phyloP scores from a whole-genome alignment of 192 early-diverging fungal species.

The Linnemannia hyalina region DNA sequence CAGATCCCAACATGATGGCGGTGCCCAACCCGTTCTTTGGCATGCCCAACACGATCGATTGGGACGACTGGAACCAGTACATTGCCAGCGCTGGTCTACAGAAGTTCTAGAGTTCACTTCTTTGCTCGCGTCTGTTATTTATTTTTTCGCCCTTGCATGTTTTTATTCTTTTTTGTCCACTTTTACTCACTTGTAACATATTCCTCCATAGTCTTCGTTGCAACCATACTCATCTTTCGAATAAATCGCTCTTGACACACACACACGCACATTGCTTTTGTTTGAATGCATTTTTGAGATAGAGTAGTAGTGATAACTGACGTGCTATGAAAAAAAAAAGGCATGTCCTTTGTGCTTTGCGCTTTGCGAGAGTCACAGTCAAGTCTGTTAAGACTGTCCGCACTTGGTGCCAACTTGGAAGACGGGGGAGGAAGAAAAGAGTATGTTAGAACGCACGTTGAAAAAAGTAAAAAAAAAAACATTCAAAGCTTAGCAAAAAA shows the following conservation, averaged over 20 bases:
- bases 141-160: not conserved
- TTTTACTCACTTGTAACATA: not conserved
- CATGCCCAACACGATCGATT: slow-evolving; percentile 53
- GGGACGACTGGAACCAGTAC: slow-evolving; percentile 58
- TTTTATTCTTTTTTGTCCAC: not conserved
- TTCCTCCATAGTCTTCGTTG: not conserved
- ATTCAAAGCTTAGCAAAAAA: not conserved
- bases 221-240: not conserved
- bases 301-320: no score
- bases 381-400: not conserved
- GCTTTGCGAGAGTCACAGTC: no score
- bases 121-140: not conserved
- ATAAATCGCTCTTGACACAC: not conserved
- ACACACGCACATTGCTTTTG: not conserved
- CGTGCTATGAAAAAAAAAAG: no score
- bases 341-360: no score
- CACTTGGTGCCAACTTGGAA: slow-evolving; percentile 40
- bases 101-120: slow-evolving; percentile 18
- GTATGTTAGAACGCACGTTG: not conserved
- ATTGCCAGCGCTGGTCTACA: slow-evolving; percentile 43
- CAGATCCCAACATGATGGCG: slow-evolving; percentile 30
- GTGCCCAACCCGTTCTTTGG: slow-evolving; percentile 55
- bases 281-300: not conserved
- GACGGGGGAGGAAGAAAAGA: no score
- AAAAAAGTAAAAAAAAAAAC: not conserved